Evolutionary conservation across 2,329 filamentous ascomycete genomes (phyloP), one percentile per base, ranked within the genome.

Genomic region (Ophiostoma populinum): DNA sequence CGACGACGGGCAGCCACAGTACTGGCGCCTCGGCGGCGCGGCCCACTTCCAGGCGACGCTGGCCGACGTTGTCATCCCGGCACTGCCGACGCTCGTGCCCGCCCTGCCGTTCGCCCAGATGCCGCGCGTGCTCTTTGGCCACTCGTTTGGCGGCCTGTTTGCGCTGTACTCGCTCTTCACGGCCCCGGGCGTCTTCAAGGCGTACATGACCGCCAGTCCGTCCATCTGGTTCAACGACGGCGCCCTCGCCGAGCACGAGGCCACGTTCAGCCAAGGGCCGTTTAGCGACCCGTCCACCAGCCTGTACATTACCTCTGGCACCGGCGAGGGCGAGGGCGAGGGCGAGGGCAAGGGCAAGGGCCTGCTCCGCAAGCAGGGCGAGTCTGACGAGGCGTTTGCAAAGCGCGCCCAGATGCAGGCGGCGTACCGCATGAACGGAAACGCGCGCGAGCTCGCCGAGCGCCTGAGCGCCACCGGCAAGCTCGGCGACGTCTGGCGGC

Each of bases 71-170:
- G 22, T 42, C 6, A 11, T 42, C 6, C 32, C 32, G n/a, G 15
- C 25, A 5, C 15, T 39, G 17, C 26, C 28, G 16, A 18, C 29
- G 8, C 21, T 40, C 15, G 20, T 36, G 7, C 38, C 38, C 1
- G 9, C 9, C 2, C 29, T 40, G 25, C 38, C 38, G 10, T 29
- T 32, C 28, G 28, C 27, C 26, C 16, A 33, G 16, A 29, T 41
- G 19, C 12, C 11, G 12, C 26, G 32, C 19, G 34, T 39, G 17
- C 37, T 42, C 15, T 42, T 32, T 22, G 37, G 40, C 12, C 40
- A 42, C 29, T 42, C 40, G 15, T 38, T 40, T 32, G 40, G 40
- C 24, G 40, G 40, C 2, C 32, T 42, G 1, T 42, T 42, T 15
- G 12, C 35, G 20, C 29, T 42, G 17, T 42, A 26, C 19, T 20